Base-by-base conservation (phyloP, 352 stramenopile species). In the Phytophthora macrochlamydospora region DNA sequence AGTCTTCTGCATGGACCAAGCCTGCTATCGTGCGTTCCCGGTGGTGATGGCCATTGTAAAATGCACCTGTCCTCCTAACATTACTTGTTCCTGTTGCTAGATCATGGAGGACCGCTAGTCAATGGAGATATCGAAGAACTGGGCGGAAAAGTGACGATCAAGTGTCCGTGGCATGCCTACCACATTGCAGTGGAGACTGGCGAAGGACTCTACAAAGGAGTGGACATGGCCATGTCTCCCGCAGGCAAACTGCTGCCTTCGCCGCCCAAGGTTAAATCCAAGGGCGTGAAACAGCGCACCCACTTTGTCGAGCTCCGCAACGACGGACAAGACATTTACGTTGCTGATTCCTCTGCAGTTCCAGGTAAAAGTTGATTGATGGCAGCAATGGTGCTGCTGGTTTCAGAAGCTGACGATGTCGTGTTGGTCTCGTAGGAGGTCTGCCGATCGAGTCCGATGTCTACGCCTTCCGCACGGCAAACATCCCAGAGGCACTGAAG, bases 81-180 rank as follows among this genome's bases (percentile, higher is more conserved):
- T 13, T 60, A 30, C 55, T 35, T 8, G 32, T 65, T 46, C 58
- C 4, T 53, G 28, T 53, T 56, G 24, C 30, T 24, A 94, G 86
- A 95, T 65, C 88, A 95, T 54, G 88, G 88, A 28, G 88, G 88
- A 7, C 88, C 88, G 62, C 68, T 95, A 9, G 35, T 81, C 4
- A 92, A 87, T 59, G 88, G 88, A 54, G 88, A 95, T 53, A 94
- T 95, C 65, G 88, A 95, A 59, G 88, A 94, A 64, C 75, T 95
- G 53, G 85, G 84, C 29, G 84, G 81, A 40, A 93, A 92, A 33
- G 58, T 79, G 7, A 90, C 83, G 3, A 80, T 94, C 65, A 91
- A 92, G 66, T 94, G 88, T 70, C 88, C 88, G 30, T 95, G 88
- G 88, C 88, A 95, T 64, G 84, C 84, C 46, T 95, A 90, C 71